Evolutionary conservation across 1,284 basidiomycete species (phyloP), one percentile per base, ranked within the genome.

Genomic region (Ustilago tritici): DNA sequence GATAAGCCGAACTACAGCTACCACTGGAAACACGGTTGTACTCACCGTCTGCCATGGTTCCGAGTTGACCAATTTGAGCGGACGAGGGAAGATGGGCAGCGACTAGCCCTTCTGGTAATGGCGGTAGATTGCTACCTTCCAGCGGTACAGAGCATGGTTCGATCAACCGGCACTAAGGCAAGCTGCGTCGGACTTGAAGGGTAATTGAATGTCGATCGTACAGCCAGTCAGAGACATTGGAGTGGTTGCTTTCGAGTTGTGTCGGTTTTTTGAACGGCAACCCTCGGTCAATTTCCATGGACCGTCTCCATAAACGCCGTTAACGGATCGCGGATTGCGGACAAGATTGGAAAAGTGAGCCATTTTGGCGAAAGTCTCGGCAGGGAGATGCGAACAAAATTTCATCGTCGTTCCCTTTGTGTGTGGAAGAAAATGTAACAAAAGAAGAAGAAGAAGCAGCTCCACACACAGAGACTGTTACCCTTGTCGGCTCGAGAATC

Each of bases 191-290:
- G 14, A 17, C 15, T 3, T 41, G 40, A 15, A 14, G 11, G 17
- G 40, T 15, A 17, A 41, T 15, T 15, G 40, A 15, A 41, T 17
- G 14, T 41, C 40, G 28, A 31, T 23, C 10, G n/a, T 19, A 49
- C 8, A 10, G 23, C 11, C 19, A 23, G 17, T 4, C 2, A 49
- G 23, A 17, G 19, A 31, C 46, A 11, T 41, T 41, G 14, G 14
- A 41, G 15, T 17, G 6, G 36, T n/a, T 11, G 23, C n/a, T 38
- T 12, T 55, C 17, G 32, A n/a, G 43, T 14, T 7, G 53, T 2
- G 32, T 60, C 64, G 64, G 64, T 17, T 10, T 19, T 50, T 65
- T 59, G 64, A 47, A 40, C 64, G 64, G 64, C 64, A 32, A 36
- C 34, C 40, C 11, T 41, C 14, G 40, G 38, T 41, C 38, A 15